phyloP scores from a whole-genome alignment of 2,329 filamentous ascomycete species.

The Cordyceps pruinosa region DNA sequence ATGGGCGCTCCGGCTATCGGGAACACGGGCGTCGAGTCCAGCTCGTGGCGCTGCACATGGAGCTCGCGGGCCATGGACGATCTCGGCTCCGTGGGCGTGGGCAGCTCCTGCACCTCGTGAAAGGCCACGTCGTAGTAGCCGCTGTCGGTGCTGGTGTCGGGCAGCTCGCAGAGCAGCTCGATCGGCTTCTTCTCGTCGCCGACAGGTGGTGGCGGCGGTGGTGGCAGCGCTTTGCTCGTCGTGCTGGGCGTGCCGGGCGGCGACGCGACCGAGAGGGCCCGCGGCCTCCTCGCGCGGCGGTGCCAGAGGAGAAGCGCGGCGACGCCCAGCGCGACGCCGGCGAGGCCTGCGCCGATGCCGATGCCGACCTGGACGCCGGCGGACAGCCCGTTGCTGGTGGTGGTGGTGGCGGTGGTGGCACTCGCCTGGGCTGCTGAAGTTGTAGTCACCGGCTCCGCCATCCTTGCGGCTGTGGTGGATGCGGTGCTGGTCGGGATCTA shows the following conservation, averaged over 20 bases:
- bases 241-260: neutral
- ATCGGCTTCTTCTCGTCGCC: neutral
- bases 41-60: constrained; percentile 10
- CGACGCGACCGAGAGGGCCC: neutral
- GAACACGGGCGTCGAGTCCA: constrained; percentile 10
- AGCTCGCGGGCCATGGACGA: neutral
- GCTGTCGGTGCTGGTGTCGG: neutral
- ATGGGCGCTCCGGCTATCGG: neutral
- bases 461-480: constrained; percentile 11
- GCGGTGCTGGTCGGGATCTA: neutral
- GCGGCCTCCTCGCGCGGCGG: constrained; percentile 8
- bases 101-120: constrained; percentile 9
- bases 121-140: neutral
- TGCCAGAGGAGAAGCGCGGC: constrained; percentile 24
- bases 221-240: neutral
- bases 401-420: neutral
- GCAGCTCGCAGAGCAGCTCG: neutral
- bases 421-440: constrained; percentile 2
- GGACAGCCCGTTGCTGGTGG: constrained; percentile 18
- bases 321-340: constrained; percentile 19
- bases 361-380: constrained; percentile 25
- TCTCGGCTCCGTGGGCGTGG: neutral
- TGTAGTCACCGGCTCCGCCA: neutral
- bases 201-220: neutral
- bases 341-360: constrained; percentile 23